These are phyloP conservation scores for Ceriops decandra DNA, from an alignment of 345 rosid genomes.

Conservation along the genomic window DNA sequence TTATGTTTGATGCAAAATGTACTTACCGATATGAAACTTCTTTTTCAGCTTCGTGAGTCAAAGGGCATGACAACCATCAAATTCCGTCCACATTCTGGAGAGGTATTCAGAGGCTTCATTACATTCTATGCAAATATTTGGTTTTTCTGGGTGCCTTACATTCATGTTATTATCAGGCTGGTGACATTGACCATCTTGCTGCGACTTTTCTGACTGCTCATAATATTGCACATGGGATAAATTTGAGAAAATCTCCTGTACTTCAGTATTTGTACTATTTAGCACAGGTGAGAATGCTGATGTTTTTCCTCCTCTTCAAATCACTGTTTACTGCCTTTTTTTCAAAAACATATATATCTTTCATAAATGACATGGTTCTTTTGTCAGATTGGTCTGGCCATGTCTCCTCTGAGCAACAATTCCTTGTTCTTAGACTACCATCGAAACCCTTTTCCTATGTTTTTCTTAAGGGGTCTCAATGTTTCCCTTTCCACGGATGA, in stretches of 20 bases:
- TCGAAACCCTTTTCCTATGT: constrained; percentile 83
- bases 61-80: constrained; percentile 99
- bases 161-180: constrained; percentile 58
- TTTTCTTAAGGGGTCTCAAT: constrained; percentile 93
- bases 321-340: not conserved
- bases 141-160: constrained; percentile 13
- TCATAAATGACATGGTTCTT: constrained; percentile 11
- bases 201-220: constrained; percentile 92
- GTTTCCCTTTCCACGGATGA: constrained; percentile 97
- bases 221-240: constrained; percentile 97
- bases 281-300: constrained; percentile 58
- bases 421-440: constrained; percentile 95
- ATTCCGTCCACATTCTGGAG: constrained; percentile 94
- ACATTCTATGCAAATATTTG: not conserved
- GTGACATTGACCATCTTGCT: constrained; percentile 98
- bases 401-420: constrained; percentile 99
- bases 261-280: constrained; percentile 97
- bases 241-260: constrained; percentile 97
- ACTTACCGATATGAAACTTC: constrained; percentile 15
- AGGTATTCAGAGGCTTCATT: constrained; percentile 43
- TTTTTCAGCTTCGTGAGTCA: constrained; percentile 88
- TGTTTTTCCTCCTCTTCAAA: constrained; percentile 1
- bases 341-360: constrained; percentile 8
- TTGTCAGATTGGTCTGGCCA: constrained; percentile 89
- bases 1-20: constrained; percentile 8